Evolutionary conservation across 768 basidiomycete species (phyloP), one percentile per base, ranked within the genome.

Genomic region (Phylloporus scabripes): DNA sequence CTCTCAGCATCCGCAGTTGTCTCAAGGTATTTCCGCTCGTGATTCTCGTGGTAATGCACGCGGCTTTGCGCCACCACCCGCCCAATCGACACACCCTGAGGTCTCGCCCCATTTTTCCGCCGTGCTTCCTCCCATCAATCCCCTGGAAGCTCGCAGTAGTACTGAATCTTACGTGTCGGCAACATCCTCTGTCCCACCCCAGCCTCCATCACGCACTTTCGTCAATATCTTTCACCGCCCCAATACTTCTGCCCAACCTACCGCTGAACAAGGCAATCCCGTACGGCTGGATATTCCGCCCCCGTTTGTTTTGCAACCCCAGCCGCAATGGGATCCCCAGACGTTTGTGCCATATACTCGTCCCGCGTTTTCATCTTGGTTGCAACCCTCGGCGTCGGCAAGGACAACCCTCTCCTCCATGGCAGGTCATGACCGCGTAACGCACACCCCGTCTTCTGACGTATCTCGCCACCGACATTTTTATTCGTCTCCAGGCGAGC

Each of bases 261-360:
- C 58, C 12, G 40, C 48, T 29, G 58, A 59, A n/a, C 52, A 41
- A 26, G 34, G 42, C 32, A 59, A 45, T 10, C 33, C 57, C 23
- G 20, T 36, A 18, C 37, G 29, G 17, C 53, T 52, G 17, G 54
- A 48, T 46, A 62, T 77, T 33, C 69, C 76, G 0, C 74, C 83
- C 14, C 85, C 85, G 2, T 85, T 80, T 59, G 78, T 81, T 9
- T 68, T 87, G 4, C 81, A 86, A 60, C 85, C 85, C 2, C 70
- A 68, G 45, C 84, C 83, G 1, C 82, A 79, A 45, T 86, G 85
- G 83, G 78, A 82, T 48, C 70, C 66, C 36, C 63, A 69, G 3
- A 59, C 71, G 0, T 76, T 74, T 60, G 49, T 61, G 21, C 61
- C 73, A 8, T 56, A 62, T 52, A 69, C 72, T 6, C 63, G 73